A percentile compares a stretch with the other conserved stretches of the same genome.
These are phyloP conservation scores for Lipomyces starkeyi DNA, from an alignment of 805 yeast species.

Conservation along the genomic window DNA sequence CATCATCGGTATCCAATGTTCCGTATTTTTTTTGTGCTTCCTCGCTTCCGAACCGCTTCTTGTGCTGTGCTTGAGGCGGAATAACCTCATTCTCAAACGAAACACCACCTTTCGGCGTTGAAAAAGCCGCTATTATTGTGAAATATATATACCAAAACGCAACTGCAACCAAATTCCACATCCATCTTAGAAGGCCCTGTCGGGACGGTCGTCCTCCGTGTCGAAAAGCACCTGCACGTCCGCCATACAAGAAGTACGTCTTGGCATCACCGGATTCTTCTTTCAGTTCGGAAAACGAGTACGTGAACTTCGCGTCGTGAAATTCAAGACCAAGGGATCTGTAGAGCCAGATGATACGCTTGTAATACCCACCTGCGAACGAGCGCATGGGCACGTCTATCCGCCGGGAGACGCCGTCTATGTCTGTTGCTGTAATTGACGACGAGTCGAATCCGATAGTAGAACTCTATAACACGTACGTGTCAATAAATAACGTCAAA, in stretches of 20 bases:
- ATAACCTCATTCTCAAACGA: slow-evolving; percentile 26
- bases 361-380: slow-evolving; percentile 35
- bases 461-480: slow-evolving; percentile 7
- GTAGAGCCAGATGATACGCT: slow-evolving; percentile 24
- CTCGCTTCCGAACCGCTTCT: background rate
- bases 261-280: slow-evolving; percentile 6
- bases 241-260: slow-evolving; percentile 34
- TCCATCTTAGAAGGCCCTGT: background rate
- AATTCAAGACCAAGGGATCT: slow-evolving; percentile 29
- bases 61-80: slow-evolving; percentile 9
- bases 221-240: slow-evolving; percentile 20
- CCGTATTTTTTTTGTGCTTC: background rate
- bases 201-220: slow-evolving; percentile 23
- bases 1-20: slow-evolving; percentile 14
- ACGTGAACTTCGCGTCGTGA: slow-evolving; percentile 31
- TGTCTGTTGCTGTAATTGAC: slow-evolving; percentile 27
- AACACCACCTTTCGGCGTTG: slow-evolving; percentile 23
- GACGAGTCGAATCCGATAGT: slow-evolving; percentile 32
- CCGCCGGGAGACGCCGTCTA: slow-evolving; percentile 21
- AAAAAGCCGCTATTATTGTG: slow-evolving; percentile 17
- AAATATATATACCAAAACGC: slow-evolving; percentile 27
- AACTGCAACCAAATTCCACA: slow-evolving; percentile 11
- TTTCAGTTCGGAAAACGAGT: slow-evolving; percentile 29
- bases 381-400: slow-evolving; percentile 38
- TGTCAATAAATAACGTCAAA: background rate